Conservation (phyloP, 225 moss, liverwort and hornwort species). For the Pleurozium schreberi region DNA sequence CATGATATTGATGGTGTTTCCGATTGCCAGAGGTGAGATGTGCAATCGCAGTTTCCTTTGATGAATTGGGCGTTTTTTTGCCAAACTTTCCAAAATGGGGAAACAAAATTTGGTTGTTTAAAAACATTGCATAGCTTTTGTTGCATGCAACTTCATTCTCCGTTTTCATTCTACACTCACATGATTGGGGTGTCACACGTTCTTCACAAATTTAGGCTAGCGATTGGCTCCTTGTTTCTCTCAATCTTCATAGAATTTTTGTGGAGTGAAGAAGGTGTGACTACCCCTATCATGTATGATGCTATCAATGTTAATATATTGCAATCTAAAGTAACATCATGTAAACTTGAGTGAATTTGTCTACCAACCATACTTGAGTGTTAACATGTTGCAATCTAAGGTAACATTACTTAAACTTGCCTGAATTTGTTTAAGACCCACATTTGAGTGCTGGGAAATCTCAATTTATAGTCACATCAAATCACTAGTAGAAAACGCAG, state of each 20-base stretch:
- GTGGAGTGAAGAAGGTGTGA: no score
- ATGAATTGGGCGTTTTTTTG: background rate
- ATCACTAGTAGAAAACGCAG: no score
- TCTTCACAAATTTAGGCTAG: no score
- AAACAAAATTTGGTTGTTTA: background rate
- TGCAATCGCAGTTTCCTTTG: background rate
- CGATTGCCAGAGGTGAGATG: background rate
- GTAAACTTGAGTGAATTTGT: background rate
- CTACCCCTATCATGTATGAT: no score
- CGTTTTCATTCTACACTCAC: no score
- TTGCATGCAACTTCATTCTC: no score
- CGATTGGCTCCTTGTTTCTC: no score
- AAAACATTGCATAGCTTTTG: background rate
- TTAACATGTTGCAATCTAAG: accelerated
- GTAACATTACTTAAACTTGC: background rate
- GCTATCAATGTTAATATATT: accelerated
- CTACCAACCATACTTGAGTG: accelerated
- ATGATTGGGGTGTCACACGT: no score
- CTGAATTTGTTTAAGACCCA: background rate
- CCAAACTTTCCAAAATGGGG: background rate
- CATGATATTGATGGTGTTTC: background rate
- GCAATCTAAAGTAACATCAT: background rate
- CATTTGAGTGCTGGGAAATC: accelerated
- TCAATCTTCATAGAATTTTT: no score
- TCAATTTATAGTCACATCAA: background rate